Base-by-base conservation (phyloP, 331 rosid genomes). In the Stylosanthes scabra region DNA sequence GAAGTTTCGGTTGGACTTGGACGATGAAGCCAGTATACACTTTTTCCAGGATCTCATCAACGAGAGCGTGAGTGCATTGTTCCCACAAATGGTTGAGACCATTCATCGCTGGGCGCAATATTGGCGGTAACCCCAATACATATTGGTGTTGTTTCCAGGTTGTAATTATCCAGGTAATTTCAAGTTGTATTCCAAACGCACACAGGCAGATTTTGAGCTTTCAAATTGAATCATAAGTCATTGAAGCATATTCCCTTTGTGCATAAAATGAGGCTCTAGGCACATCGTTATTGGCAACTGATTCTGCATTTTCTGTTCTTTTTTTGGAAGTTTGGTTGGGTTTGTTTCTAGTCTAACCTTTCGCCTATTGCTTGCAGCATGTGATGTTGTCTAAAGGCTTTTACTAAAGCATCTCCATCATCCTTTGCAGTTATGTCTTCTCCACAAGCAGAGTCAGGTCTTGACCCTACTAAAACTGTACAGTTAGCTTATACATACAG, bases 51-150 rank as follows among this genome's bases (percentile, higher is more conserved):
- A 90, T 84, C 94, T 95, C 25, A 95, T 92, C 83, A 95, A 95
- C 42, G 98, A 92, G 86, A 95, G 99, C 50, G 99, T 95, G 63
- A 92, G 97, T 76, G 97, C 99, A 41, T 70, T 95, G 78, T 95
- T 95, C 83, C 98, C 99, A 66, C 99, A 95, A 82, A 92, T 92
- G 98, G 99, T 95, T 63, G 99, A 95, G 89, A 95, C 99, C 72
- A 95, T 95, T 85, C 99, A 95, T 86, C 90, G 99, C 61, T 95
- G 99, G 98, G 99, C 96, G 70, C 98, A 95, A 71, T 95, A 95
- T 83, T 95, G 98, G 98, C 92, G 98, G 78, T 95, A 81, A 91
- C 64, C 70, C 70, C 62, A 37, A 39, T 50, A n/a, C 75, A 41
- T 59, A 73, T 59, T 70, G 28, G 47, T 71, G 37, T 15, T 49